Evolutionary conservation across 371 early-diverging fungal species (phyloP).

Genomic region (Mortierella sp.): DNA sequence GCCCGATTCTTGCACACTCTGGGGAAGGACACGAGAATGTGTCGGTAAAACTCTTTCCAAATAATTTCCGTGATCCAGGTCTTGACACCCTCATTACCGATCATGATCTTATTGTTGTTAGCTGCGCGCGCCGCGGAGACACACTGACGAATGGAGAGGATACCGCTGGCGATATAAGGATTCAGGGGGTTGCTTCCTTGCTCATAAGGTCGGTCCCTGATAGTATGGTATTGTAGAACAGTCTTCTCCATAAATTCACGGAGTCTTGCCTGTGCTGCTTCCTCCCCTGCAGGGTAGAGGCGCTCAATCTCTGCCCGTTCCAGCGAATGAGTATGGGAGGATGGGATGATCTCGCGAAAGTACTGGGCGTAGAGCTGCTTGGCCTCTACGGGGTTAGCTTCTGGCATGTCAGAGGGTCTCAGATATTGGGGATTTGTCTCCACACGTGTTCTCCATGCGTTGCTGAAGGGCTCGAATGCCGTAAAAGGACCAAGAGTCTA

Average conservation of each 20-base stretch:
- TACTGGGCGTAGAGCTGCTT: constrained; percentile 25
- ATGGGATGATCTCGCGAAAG: constrained; percentile 12
- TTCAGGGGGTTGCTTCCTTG: constrained; percentile 38
- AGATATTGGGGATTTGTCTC: constrained; percentile 39
- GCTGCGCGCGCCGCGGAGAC: constrained; percentile 55
- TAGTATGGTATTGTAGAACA: constrained; percentile 38
- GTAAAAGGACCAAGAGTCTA: constrained; percentile 47
- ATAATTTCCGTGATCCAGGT: constrained; percentile 61
- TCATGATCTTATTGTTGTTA: constrained; percentile 60
- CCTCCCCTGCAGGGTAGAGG: constrained; percentile 59
- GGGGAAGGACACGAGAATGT: constrained; percentile 69
- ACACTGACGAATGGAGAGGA: constrained; percentile 64
- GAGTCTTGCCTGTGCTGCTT: constrained; percentile 49
- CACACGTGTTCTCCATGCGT: constrained; percentile 52
- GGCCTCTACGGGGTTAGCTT: constrained; percentile 26
- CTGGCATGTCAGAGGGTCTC: constrained; percentile 25
- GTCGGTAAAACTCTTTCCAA: constrained; percentile 80
- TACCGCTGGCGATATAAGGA: constrained; percentile 59
- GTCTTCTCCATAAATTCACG: constrained; percentile 30
- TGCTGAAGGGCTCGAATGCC: constrained; percentile 55
- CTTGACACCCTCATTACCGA: constrained; percentile 60
- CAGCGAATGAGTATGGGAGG: constrained; percentile 24
- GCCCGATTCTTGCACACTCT: constrained; percentile 66
- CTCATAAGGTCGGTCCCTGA: constrained; percentile 35
- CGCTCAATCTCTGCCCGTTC: constrained; percentile 19